phyloP scores from a whole-genome alignment of 2,329 filamentous ascomycete species.

The Onygena corvina region DNA sequence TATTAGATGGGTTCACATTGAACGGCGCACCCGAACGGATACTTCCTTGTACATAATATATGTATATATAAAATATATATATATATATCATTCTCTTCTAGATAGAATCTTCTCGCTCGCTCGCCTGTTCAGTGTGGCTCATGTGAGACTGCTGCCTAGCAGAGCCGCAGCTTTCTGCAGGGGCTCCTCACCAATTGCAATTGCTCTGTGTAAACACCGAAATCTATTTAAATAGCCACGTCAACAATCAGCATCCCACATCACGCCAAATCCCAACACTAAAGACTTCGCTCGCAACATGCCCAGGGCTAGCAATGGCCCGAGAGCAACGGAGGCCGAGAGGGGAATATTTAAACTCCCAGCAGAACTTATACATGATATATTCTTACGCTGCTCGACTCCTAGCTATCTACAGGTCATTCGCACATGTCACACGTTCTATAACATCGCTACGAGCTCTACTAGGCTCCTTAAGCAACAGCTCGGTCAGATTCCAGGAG shows the following conservation, averaged over 20 bases:
- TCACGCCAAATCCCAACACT: too few species aligned
- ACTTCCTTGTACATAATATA: too few species aligned
- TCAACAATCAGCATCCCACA: too few species aligned
- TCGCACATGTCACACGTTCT: slow-evolving; percentile 27
- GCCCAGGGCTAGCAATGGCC: background rate
- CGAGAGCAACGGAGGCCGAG: background rate
- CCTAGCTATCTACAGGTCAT: slow-evolving; percentile 30
- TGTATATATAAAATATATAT: too few species aligned
- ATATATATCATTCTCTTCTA: background rate
- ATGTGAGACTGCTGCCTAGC: background rate
- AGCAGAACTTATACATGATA: slow-evolving; percentile 32
- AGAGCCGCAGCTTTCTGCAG: slow-evolving; percentile 5
- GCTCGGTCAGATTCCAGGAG: slow-evolving; percentile 24
- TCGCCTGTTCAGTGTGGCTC: too few species aligned
- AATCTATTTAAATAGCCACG: background rate
- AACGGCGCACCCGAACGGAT: too few species aligned
- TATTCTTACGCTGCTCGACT: slow-evolving; percentile 26
- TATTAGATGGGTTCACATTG: too few species aligned
- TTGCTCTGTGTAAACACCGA: background rate
- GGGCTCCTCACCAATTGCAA: too few species aligned
- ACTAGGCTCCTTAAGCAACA: slow-evolving; percentile 30
- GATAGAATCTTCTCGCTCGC: too few species aligned
- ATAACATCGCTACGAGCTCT: slow-evolving; percentile 25
- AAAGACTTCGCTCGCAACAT: too few species aligned
- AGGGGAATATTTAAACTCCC: slow-evolving; percentile 29